Base-by-base conservation (phyloP, 2,329 filamentous ascomycete species). In the Colletotrichum shisoi region DNA sequence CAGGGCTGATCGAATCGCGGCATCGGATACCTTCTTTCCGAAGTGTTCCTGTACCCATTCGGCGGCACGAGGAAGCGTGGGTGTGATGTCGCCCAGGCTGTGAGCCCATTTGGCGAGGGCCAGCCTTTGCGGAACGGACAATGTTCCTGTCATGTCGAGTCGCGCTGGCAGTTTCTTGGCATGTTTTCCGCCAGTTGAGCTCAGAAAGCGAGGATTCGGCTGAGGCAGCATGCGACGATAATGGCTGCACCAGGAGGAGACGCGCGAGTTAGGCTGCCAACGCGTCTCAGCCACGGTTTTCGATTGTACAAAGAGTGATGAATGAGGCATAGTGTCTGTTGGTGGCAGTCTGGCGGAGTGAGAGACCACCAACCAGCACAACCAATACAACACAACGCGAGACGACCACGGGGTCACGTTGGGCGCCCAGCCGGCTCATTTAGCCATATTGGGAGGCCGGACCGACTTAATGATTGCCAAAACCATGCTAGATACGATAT, bases 51-150 rank as follows among this genome's bases (percentile, higher is more conserved):
- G 27, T 3, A 65, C 12, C 64, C 64, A 67, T 11, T 58, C 46
- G n/a, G 39, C 49, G 15, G 61, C 54, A 15, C 39, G 27, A 11
- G 46, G 31, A 37, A 65, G 37, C n/a, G 53, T 64, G 2, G 60
- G 64, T 21, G 64, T 64, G 9, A 11, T 52, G 12, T 39, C 19
- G 34, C 27, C 49, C 17, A 21, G 13, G 7, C 15, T 52, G 4
- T 56, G 15, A 11, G 51, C 39, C 64, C 64, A 67, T 17, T 59
- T 48, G 19, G 21, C 15, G 8, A 67, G 40, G 13, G 46, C 40
- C 9, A 67, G 53, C 54, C 40, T 57, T 8, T 67, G 39, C 15
- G 34, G 34, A 17, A 53, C 60, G n/a, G 46, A 64, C 31, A 64
- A 42, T 21, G 21, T 31, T n/a, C 34, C 27, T 3, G 60, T 53